A percentile compares a stretch with the other conserved stretches of the same genome.
Conservation (phyloP, 1,139 yeast species). For the Casaregolazyma suthepensis region DNA sequence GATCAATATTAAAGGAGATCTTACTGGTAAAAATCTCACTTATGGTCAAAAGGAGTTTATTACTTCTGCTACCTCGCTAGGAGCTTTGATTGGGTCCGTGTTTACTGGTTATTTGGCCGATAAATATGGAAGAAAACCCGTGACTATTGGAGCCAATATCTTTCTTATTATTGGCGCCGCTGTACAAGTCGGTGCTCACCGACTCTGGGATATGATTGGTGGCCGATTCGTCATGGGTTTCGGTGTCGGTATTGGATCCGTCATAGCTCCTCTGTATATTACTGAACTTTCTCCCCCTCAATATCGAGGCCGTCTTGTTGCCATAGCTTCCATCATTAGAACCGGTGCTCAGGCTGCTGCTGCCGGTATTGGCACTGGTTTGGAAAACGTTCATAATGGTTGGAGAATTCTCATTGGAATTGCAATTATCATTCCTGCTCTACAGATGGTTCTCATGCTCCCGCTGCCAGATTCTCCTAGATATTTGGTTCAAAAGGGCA, state of each 20-base stretch:
- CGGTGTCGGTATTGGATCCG: slow-evolving; percentile 92
- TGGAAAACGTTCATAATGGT: slow-evolving; percentile 66
- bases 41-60: slow-evolving; percentile 80
- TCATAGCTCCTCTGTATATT: slow-evolving; percentile 85
- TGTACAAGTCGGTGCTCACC: slow-evolving; percentile 70
- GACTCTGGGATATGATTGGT: slow-evolving; percentile 84
- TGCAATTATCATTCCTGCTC: slow-evolving; percentile 77
- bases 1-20: slow-evolving; percentile 72
- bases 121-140: slow-evolving; percentile 67
- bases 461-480: slow-evolving; percentile 96
- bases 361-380: slow-evolving; percentile 89
- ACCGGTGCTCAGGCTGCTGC: slow-evolving; percentile 94
- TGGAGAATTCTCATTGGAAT: slow-evolving; percentile 93
- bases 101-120: slow-evolving; percentile 79
- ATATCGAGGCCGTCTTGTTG: slow-evolving; percentile 69
- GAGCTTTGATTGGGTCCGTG: slow-evolving; percentile 76
- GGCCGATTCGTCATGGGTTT: slow-evolving; percentile 92
- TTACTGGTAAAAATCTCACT: slow-evolving; percentile 45
- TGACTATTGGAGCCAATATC: slow-evolving; percentile 66
- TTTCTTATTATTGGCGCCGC: slow-evolving; percentile 77
- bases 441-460: slow-evolving; percentile 68
- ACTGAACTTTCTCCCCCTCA: slow-evolving; percentile 88
- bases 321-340: slow-evolving; percentile 59
- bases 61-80: slow-evolving; percentile 92
- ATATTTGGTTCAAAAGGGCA: slow-evolving; percentile 68